Base-by-base conservation (phyloP, 179 eudicot species). In the Silene vulgaris region DNA sequence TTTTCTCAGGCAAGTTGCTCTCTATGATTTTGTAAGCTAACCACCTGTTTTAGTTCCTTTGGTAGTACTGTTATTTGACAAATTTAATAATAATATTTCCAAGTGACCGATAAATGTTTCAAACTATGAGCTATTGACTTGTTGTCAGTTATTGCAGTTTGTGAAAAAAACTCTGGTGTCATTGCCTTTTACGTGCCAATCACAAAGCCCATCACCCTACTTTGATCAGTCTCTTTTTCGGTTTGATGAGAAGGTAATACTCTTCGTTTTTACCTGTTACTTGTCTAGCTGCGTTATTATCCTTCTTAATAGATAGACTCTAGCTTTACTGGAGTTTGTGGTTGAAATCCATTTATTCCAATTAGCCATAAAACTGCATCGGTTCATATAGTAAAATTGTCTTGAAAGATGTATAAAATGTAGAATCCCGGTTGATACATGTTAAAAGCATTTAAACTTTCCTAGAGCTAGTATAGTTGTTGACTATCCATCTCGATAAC, bases 141-240 rank as follows among this genome's bases (percentile, higher is more conserved):
- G 48, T 82, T 68, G 52, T 79, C 66, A 20, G 37, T 61, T 77
- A 17, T 62, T 90, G 91, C 93, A 94, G 98, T 94, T 92, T 88
- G 88, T 94, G 86, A 94, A 90, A 93, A 94, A 94, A 87, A 87
- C 88, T 71, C 76, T 94, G 83, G 79, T 74, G 73, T 83, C 89
- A 71, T 77, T 94, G 87, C 97, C 98, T 64, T 86, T 86, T 76
- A 83, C 82, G 77, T 90, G 97, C 84, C 98, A 94, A 80, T 91
- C 96, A 16, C 96, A 87, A 80, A 94, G 95, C 73, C 98, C 98
- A 29, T 94, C 98, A 17, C 97, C 98, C 14, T 94, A 94, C 75
- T 92, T 92, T 84, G 98, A 94, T 80, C 97, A 94, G 85, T 89
- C 94, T 72, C 94, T 94, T 72, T 94, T 90, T 78, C 87, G 98